Evolutionary conservation across 768 basidiomycete genomes (phyloP).

Genomic region (Phylloporus sp.): DNA sequence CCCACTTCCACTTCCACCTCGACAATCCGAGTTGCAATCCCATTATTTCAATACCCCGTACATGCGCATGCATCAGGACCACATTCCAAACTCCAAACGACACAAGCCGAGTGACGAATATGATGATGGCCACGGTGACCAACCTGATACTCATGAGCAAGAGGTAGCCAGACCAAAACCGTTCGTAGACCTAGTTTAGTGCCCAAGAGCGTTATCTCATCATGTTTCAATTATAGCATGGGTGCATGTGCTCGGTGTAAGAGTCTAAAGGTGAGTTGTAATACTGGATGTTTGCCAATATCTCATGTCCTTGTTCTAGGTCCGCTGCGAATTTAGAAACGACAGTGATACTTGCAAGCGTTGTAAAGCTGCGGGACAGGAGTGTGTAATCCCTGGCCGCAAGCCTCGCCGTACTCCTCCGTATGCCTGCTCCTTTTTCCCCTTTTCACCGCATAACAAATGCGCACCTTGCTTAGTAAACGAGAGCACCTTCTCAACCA

Average conservation of each 20-base stretch:
- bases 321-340: slow-evolving; percentile 72
- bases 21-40: slow-evolving; percentile 28
- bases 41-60: slow-evolving; percentile 18
- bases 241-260: slow-evolving; percentile 77
- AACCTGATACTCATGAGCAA: slow-evolving; percentile 20
- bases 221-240: slow-evolving; percentile 25
- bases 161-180: slow-evolving; percentile 19
- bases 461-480: slow-evolving; percentile 45
- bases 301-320: slow-evolving; percentile 38
- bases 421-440: slow-evolving; percentile 40
- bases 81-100: slow-evolving; percentile 15
- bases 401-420: slow-evolving; percentile 78
- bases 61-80: slow-evolving; percentile 1
- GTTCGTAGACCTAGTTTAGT: slow-evolving; percentile 12
- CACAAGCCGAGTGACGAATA: slow-evolving; percentile 18
- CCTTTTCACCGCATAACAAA: background rate
- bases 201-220: background rate
- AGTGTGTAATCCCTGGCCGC: slow-evolving; percentile 79
- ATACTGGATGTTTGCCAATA: background rate
- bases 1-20: slow-evolving; percentile 26
- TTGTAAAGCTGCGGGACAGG: slow-evolving; percentile 64
- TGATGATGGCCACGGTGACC: slow-evolving; percentile 14
- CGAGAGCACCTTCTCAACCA: slow-evolving; percentile 75
- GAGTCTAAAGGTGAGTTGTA: slow-evolving; percentile 39
- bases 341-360: slow-evolving; percentile 75